Percentiles rank a stretch among this genome's conserved stretches.
Evolutionary conservation across 2,329 filamentous ascomycete genomes (phyloP).

Genomic region (Mollisiaceae sp.): DNA sequence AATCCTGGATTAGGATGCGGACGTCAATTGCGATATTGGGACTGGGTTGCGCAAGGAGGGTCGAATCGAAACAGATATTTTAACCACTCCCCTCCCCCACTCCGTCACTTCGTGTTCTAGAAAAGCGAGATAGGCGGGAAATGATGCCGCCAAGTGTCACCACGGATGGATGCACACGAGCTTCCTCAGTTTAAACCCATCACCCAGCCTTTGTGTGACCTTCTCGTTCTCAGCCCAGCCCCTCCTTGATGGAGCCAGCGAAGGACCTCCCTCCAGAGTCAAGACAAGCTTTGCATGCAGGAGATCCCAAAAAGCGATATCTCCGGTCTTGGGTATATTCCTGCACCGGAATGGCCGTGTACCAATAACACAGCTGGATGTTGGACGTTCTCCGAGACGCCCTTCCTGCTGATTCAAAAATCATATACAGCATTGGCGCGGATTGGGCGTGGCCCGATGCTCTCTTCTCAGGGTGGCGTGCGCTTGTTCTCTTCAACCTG

Average conservation of each 20-base stretch:
- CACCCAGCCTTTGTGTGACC: not conserved
- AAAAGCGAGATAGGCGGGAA: not conserved
- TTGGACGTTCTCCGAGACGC: not conserved
- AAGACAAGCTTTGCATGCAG: not conserved
- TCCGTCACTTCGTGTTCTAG: not conserved
- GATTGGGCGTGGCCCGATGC: not conserved
- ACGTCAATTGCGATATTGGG: not conserved
- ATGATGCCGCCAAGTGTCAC: not conserved
- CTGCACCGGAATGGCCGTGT: not conserved
- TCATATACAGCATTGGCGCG: too few species aligned
- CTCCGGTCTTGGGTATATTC: not conserved
- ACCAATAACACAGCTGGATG: not conserved
- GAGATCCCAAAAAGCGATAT: not conserved
- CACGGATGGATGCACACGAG: too few species aligned
- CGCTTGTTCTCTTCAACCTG: not conserved
- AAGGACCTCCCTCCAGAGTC: not conserved
- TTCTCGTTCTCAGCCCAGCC: not conserved
- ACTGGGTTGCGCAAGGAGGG: not conserved
- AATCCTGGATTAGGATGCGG: not conserved
- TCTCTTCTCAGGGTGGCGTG: not conserved
- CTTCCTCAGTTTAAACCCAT: too few species aligned
- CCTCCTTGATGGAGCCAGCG: not conserved
- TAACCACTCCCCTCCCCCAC: not conserved
- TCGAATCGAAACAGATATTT: constrained; percentile 1
- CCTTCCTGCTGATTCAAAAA: too few species aligned